Evolutionary conservation across 2,329 filamentous ascomycete species (phyloP).

Genomic region (Hypoxylon sp.): DNA sequence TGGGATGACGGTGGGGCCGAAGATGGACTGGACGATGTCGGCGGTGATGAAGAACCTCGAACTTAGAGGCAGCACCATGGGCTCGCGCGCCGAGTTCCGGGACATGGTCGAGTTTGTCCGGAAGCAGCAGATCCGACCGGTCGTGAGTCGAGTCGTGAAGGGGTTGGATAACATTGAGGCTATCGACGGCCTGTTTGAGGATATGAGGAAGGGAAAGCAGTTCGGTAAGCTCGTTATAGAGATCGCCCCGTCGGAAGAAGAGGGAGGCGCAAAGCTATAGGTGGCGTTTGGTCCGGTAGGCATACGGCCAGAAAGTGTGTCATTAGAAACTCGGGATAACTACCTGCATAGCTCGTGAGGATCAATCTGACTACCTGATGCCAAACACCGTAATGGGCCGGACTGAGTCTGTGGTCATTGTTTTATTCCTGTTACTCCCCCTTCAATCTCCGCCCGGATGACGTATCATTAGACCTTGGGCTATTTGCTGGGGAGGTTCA

Average conservation of each 20-base stretch:
- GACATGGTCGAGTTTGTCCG: conserved; percentile 90
- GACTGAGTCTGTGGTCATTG: conserved; percentile 5
- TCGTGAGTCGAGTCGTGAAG: conserved; percentile 80
- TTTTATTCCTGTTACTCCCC: conserved; percentile 25
- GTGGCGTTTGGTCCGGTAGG: not conserved
- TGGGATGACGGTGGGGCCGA: conserved; percentile 89
- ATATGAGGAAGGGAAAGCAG: conserved; percentile 87
- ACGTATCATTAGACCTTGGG: conserved; percentile 22
- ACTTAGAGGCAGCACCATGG: conserved; percentile 89
- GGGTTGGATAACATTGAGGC: conserved; percentile 81
- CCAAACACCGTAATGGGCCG: not conserved
- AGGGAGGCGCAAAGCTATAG: conserved; percentile 58
- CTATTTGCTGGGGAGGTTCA: conserved; percentile 16
- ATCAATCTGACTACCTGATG: not conserved
- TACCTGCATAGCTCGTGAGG: not conserved
- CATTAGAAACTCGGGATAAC: not conserved
- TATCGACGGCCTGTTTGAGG: conserved; percentile 86
- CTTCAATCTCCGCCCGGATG: conserved; percentile 24
- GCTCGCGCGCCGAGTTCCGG: conserved; percentile 87
- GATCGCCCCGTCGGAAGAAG: conserved; percentile 61
- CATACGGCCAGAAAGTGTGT: not conserved
- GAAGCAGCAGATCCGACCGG: conserved; percentile 77
- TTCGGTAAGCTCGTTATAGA: conserved; percentile 94
- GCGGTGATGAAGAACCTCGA: conserved; percentile 91
- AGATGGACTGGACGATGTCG: conserved; percentile 87